Evolutionary conservation across 1,284 basidiomycete species (phyloP).

Genomic region (Gymnopus androsaceus): DNA sequence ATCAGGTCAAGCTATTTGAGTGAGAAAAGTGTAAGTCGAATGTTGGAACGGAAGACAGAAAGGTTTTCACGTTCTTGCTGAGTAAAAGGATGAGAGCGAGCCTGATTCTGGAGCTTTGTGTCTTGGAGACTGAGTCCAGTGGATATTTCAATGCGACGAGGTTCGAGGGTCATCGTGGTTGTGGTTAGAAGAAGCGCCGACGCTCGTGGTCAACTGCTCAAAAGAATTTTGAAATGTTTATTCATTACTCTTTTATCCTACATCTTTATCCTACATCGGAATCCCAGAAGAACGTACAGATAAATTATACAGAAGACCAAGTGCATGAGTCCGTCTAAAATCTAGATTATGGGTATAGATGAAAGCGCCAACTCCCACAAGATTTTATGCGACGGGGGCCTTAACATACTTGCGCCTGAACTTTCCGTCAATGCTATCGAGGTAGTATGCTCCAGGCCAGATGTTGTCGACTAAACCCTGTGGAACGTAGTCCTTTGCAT

Average conservation of each 20-base stretch:
- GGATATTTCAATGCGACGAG: constrained; percentile 1
- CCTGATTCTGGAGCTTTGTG: constrained; percentile 1
- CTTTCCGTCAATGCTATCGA: constrained; percentile 89
- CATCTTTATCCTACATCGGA: too few relatives aligned
- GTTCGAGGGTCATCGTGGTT: neutral
- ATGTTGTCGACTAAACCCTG: constrained; percentile 89
- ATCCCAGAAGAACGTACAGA: neutral
- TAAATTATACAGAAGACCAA: neutral
- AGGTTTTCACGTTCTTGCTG: constrained; percentile 17
- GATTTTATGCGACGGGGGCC: constrained; percentile 46
- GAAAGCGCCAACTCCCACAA: neutral
- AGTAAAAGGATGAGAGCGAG: constrained; percentile 9
- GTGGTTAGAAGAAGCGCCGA: neutral
- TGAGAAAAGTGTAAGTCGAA: neutral
- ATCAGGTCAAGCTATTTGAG: constrained; percentile 17
- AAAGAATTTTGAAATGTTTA: neutral
- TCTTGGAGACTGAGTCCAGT: constrained; percentile 4
- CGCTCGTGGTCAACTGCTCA: neutral
- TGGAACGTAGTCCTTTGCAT: constrained; percentile 84
- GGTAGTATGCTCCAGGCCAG: constrained; percentile 94
- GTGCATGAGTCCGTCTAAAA: neutral
- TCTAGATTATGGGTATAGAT: neutral
- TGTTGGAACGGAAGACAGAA: neutral
- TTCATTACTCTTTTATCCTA: neutral
- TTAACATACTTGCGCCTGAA: constrained; percentile 87